Conservation (phyloP, 2,329 filamentous ascomycete genomes). For the Mollisia scopiformis region DNA sequence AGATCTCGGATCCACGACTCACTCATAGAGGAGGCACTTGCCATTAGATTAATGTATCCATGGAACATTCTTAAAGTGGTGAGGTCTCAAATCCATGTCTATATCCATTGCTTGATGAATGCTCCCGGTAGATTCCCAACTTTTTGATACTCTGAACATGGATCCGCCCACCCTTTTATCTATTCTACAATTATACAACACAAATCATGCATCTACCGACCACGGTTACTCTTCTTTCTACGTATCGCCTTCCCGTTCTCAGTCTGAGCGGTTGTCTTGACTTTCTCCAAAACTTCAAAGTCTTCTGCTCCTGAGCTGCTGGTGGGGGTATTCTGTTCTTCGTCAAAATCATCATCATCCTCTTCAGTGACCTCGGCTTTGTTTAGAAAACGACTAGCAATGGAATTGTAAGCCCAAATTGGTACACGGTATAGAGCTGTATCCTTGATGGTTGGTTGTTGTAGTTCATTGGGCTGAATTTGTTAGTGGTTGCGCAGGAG, state of each 20-base stretch:
- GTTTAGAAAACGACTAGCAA: conserved; percentile 52
- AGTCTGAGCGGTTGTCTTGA: conserved; percentile 34
- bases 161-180: not conserved
- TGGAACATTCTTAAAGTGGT: too few relatives aligned
- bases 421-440: conserved; percentile 84
- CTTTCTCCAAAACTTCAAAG: conserved; percentile 65
- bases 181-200: not conserved
- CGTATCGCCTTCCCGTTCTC: conserved; percentile 30
- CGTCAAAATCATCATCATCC: conserved; percentile 43
- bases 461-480: conserved; percentile 76
- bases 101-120: too few relatives aligned
- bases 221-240: conserved; percentile 33
- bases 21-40: too few relatives aligned
- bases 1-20: too few relatives aligned
- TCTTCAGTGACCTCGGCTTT: conserved; percentile 40
- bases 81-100: too few relatives aligned
- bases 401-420: conserved; percentile 67
- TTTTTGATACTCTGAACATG: not conserved
- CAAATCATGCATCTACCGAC: conserved; percentile 8
- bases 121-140: not conserved
- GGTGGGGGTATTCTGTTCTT: conserved; percentile 48
- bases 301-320: conserved; percentile 63
- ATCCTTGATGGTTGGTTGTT: conserved; percentile 74
- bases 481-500: conserved; percentile 28
- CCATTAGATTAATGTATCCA: too few relatives aligned